Base-by-base conservation (phyloP, 768 basidiomycete genomes). In the Tulasnella sp. region DNA sequence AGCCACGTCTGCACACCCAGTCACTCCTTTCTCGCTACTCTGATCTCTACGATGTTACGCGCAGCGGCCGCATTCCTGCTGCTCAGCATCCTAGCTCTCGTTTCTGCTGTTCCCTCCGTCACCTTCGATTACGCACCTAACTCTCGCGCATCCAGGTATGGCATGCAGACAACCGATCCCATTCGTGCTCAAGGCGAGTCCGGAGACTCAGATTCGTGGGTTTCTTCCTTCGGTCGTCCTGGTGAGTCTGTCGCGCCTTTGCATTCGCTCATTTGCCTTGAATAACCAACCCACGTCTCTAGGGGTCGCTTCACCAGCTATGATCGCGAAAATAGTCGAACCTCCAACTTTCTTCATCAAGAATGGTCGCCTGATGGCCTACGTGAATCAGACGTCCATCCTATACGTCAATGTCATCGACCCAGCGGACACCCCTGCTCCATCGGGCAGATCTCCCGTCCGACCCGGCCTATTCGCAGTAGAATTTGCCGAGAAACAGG, bases 341-440 rank as follows among this genome's bases (percentile, higher is more conserved):
- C 86, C 87, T 17, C 84, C 87, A 9, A 79, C 88, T 22, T 90
- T 89, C 82, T 89, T 88, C 82, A 83, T 90, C 78, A 83, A 85
- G 79, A 84, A 85, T 76, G 82, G 85, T 68, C 85, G 86, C 70
- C 83, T 90, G 34, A 88, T 83, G 86, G 87, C 71, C 85, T 85
- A 76, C 79, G 84, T 85, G 74, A 90, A 91, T 80, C 87, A 87
- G 72, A 85, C 88, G 0, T 84, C 86, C 19, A 87, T 90, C 72
- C 84, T 86, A 75, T 85, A 86, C 71, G 86, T 90, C 64, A 88
- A 87, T 78, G 84, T 89, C 45, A 80, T 86, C 49, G 90, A 90
- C 78, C 83, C 85, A 9, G 89, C 88, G 17, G 52, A 58, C 36
- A 81, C 82, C 12, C 81, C 72, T 14, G 0, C 75, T 22, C 34